Base-by-base conservation (phyloP, 2,329 filamentous ascomycete genomes). In the Xylariaceae sp. region DNA sequence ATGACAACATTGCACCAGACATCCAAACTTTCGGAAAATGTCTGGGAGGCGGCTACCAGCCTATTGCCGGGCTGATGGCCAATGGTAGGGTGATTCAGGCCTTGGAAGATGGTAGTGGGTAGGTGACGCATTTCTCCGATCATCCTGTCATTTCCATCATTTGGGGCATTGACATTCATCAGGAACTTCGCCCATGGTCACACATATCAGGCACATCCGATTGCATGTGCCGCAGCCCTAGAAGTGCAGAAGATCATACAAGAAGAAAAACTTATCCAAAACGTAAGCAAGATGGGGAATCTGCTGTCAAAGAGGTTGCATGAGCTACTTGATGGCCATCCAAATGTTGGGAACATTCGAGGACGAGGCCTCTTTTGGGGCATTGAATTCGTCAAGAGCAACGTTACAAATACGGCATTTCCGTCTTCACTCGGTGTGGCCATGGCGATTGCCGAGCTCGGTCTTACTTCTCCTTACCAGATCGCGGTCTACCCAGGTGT, bases 1-100 rank as follows among this genome's bases (percentile, higher is more conserved):
- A 22, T 16, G 28, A n/a, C 13, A 16, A 19, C 13, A 9, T 33
- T 16, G 37, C n/a, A 8, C 33, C 33, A 4, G 33, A 19, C 19
- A 35, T 35, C 6, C 33, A 35, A 19, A 79, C 80, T 0, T 64
- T 85, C 9, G 84, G 79, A 0, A 87, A 88, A 57, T 79, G 78
- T 0, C 66, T 87, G 0, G 80, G 76, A 0, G 82, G 74, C 15
- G 83, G 84, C 0, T 85, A 79, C 46, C 69, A 71, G 31, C 73
- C 81, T 1, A 68, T 85, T 8, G 78, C 82, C 0, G 82, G 71
- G 0, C 65, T 85, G 17, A 64, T 87, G 2, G 67, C 79, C 2
- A 71, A 71, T 16, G 54, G 64, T 1, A 66, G 62, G n/a, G 67
- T 86, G 3, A 64, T 76, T 15, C 61, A 76, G 31, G 66, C 44